phyloP scores from a whole-genome alignment of 139 green algal species.

The Coelastrella sp. region DNA sequence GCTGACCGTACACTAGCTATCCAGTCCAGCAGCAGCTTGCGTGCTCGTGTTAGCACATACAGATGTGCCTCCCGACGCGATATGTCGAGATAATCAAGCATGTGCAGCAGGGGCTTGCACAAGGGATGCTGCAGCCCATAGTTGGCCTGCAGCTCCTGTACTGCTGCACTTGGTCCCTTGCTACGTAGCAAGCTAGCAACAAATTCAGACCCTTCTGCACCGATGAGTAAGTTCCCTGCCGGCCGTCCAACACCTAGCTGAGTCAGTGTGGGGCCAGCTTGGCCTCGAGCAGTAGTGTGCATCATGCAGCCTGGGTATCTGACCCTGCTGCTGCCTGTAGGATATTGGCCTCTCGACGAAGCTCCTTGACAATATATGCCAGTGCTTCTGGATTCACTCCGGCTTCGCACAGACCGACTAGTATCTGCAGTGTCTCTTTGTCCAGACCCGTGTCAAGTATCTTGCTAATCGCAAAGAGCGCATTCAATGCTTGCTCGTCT shows the following conservation, averaged over 20 bases:
- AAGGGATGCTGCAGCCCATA: slow-evolving; percentile 64
- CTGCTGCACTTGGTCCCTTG: slow-evolving; percentile 56
- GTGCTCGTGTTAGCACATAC: slow-evolving; percentile 68
- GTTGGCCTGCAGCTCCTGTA: slow-evolving; percentile 62
- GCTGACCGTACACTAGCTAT: slow-evolving; percentile 19
- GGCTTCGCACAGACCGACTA: slow-evolving; percentile 77
- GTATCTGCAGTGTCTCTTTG: slow-evolving; percentile 76
- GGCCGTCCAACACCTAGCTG: slow-evolving; percentile 7
- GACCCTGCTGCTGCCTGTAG: not conserved
- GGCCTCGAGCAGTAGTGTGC: not conserved
- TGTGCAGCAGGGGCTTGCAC: slow-evolving; percentile 76
- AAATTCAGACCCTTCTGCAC: slow-evolving; percentile 31
- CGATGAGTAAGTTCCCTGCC: slow-evolving; percentile 39
- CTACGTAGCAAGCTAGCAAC: slow-evolving; percentile 52
- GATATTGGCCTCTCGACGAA: slow-evolving; percentile 70
- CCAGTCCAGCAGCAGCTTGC: slow-evolving; percentile 63
- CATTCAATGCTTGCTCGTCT: slow-evolving; percentile 56
- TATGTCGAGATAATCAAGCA: slow-evolving; percentile 81
- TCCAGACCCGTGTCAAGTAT: slow-evolving; percentile 80
- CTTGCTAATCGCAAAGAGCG: slow-evolving; percentile 63
- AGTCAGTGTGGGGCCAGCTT: not conserved
- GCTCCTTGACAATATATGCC: slow-evolving; percentile 75
- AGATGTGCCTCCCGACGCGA: slow-evolving; percentile 67
- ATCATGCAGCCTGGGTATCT: not conserved
- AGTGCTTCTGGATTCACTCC: slow-evolving; percentile 89